Evolutionary conservation across 257 asterid species (phyloP).

Genomic region (Fraxinus cuspidata): DNA sequence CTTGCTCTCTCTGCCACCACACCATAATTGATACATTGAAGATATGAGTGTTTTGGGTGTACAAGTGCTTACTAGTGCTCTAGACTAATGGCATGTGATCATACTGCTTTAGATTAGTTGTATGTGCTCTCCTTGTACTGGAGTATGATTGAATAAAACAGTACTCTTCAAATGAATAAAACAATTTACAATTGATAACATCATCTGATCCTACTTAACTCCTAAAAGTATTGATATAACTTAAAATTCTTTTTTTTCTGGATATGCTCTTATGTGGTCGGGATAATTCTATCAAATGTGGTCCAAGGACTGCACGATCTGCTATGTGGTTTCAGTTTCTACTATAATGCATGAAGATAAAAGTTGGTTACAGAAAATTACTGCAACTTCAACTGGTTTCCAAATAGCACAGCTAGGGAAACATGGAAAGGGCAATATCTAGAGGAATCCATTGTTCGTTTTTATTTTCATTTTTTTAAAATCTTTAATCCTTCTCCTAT

Average conservation of each 20-base stretch:
- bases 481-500: not conserved
- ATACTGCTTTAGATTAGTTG: not conserved
- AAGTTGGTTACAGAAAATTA: not conserved
- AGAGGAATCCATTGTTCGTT: not conserved
- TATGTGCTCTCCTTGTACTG: not conserved
- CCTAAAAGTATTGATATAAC: not conserved
- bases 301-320: not conserved
- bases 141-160: not conserved
- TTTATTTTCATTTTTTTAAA: not conserved
- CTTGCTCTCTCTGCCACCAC: not conserved
- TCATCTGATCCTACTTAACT: not conserved
- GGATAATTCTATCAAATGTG: not conserved
- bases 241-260: not conserved
- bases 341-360: not conserved
- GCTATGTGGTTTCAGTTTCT: not conserved
- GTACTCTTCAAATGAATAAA: not conserved
- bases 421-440: not conserved
- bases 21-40: not conserved
- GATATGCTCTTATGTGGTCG: not conserved
- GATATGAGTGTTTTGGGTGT: not conserved
- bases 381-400: not conserved
- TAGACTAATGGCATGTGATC: not conserved
- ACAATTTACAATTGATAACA: not conserved
- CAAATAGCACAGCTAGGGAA: not conserved
- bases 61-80: not conserved